Evolutionary conservation across 2,329 filamentous ascomycete genomes (phyloP).

Genomic region (Akanthomyces lecanii): DNA sequence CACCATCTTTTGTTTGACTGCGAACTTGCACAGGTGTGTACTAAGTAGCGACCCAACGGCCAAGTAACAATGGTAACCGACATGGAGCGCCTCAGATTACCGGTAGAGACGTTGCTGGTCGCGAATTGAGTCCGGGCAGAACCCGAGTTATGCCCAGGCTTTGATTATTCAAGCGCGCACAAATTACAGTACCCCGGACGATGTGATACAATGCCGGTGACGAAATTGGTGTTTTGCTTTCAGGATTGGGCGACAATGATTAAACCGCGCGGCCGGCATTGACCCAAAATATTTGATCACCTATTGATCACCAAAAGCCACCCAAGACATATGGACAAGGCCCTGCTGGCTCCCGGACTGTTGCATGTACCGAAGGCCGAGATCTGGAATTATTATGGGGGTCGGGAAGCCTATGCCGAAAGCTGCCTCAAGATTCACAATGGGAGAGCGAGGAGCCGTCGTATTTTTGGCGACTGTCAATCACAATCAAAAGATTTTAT

Average conservation of each 20-base stretch:
- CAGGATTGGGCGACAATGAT: neutral
- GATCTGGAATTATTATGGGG: constrained; percentile 1
- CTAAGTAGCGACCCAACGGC: too few relatives aligned
- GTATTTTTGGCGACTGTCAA: neutral
- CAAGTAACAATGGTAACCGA: too few relatives aligned
- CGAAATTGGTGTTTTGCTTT: neutral
- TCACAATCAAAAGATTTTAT: neutral
- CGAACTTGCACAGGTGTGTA: too few relatives aligned
- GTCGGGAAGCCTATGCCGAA: neutral
- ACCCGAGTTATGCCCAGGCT: neutral
- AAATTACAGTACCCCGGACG: neutral
- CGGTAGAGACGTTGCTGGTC: neutral
- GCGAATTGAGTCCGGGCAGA: neutral
- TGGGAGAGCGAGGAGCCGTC: neutral
- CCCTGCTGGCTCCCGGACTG: neutral
- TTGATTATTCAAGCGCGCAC: neutral
- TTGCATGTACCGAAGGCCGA: constrained; percentile 10
- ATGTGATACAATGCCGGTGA: neutral
- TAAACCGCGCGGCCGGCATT: neutral
- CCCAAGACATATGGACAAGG: neutral
- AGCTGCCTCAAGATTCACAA: neutral
- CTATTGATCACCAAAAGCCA: neutral
- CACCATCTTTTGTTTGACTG: too few relatives aligned
- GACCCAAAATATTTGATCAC: neutral
- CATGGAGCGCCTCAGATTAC: too few relatives aligned